A percentile compares a stretch with the other conserved stretches of the same genome.
Conservation (phyloP, 345 rosid species). For the Eucalyptus pauciflora region DNA sequence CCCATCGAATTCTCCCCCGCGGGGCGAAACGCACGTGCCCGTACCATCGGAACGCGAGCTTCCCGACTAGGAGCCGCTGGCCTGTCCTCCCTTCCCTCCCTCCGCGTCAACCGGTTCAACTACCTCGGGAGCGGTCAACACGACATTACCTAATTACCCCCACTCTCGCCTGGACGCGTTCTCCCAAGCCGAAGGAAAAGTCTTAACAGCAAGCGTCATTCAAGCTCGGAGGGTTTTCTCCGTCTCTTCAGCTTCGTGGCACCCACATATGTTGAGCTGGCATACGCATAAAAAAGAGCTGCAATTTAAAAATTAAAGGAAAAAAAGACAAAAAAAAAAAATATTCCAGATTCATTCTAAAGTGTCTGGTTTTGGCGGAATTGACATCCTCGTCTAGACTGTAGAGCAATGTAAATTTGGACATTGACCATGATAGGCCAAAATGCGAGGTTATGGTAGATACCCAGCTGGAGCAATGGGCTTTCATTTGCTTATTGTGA, state of each 20-base stretch:
- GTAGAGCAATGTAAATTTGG: too few relatives aligned
- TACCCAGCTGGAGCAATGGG: too few relatives aligned
- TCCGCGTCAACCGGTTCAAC: neutral
- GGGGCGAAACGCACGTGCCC: neutral
- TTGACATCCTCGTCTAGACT: too few relatives aligned
- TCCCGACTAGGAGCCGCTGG: neutral
- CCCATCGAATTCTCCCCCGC: neutral
- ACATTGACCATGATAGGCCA: too few relatives aligned
- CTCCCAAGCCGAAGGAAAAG: neutral
- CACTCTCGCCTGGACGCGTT: neutral
- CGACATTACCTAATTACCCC: neutral
- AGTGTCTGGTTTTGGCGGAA: too few relatives aligned
- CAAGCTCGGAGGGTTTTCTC: neutral
- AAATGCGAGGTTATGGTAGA: too few relatives aligned
- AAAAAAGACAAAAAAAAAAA: too few relatives aligned
- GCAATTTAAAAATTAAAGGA: neutral
- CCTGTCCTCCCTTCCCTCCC: neutral
- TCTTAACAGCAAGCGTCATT: neutral
- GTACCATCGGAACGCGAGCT: neutral
- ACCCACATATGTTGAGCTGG: neutral
- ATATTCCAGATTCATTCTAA: too few relatives aligned
- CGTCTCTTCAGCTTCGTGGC: neutral
- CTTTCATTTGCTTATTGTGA: too few relatives aligned
- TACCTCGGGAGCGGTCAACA: neutral
- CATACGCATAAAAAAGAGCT: neutral